These are phyloP conservation scores for Neurospora sp. DNA, from an alignment of 495 filamentous ascomycete species.

Conservation along the genomic window DNA sequence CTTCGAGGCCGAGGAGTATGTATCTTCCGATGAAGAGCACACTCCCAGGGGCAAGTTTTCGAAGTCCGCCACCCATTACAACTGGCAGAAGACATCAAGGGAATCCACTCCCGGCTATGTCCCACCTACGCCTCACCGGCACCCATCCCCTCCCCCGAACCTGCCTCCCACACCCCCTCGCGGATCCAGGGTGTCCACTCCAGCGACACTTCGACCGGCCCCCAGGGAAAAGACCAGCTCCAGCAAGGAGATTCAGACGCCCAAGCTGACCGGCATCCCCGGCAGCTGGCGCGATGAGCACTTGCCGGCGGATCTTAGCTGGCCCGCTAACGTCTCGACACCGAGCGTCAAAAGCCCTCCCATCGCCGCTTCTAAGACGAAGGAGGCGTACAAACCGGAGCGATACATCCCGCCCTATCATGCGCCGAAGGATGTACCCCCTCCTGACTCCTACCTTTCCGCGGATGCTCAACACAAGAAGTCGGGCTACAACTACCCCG, in stretches of 20 bases:
- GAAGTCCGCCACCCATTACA: rapidly evolving
- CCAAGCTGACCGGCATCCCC: neutral
- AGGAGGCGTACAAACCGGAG: too few relatives aligned
- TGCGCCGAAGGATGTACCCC: too few relatives aligned
- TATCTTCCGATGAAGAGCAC: neutral
- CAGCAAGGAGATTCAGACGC: neutral
- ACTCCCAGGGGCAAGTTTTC: neutral
- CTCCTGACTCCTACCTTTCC: too few relatives aligned
- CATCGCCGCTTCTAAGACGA: neutral
- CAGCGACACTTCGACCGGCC: neutral
- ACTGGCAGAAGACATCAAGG: neutral
- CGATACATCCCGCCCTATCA: too few relatives aligned
- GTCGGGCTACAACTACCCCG: too few relatives aligned
- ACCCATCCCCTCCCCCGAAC: rapidly evolving
- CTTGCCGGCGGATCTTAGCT: neutral
- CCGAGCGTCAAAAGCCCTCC: neutral
- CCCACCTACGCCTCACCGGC: neutral
- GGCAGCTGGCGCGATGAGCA: neutral
- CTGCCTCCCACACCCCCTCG: neutral
- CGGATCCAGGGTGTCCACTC: neutral
- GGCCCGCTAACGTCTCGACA: neutral
- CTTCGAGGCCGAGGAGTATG: neutral
- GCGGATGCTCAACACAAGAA: too few relatives aligned
- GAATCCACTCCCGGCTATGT: neutral
- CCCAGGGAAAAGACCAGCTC: neutral